These are phyloP conservation scores for Crithidia mellificae DNA, from an alignment of 208 protist genomes.

Conservation along the genomic window DNA sequence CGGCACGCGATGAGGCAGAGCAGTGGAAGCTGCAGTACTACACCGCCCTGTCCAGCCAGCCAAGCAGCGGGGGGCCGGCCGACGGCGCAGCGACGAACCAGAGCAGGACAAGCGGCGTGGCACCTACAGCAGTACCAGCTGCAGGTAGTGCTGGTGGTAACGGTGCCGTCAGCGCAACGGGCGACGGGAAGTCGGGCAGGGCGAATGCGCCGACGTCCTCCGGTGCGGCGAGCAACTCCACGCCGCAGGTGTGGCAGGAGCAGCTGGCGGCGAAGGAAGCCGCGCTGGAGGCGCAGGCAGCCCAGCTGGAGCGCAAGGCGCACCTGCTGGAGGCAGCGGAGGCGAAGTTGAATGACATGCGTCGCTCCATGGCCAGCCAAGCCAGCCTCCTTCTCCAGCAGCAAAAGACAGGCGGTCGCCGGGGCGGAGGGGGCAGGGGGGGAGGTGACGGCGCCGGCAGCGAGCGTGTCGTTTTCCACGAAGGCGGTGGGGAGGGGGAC, in stretches of 20 bases:
- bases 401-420: too few relatives aligned
- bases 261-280: conserved; percentile 25
- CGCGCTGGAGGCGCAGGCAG: conserved; percentile 19
- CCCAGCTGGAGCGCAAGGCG: conserved; percentile 40
- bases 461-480: conserved; percentile 1
- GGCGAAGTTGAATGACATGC: conserved; percentile 58
- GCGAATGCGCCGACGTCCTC: too few relatives aligned
- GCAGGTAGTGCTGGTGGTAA: neutral
- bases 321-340: conserved; percentile 51
- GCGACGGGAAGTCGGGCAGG: too few relatives aligned
- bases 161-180: neutral
- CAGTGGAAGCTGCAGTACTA: conserved; percentile 50
- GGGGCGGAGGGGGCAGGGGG: neutral
- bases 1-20: conserved; percentile 53
- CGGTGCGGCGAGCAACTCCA: too few relatives aligned
- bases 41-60: conserved; percentile 4
- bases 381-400: conserved; percentile 54
- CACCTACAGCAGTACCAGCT: neutral
- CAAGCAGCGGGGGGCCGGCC: neutral
- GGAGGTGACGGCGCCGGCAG: conserved; percentile 2
- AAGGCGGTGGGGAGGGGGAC: neutral
- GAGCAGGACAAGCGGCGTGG: neutral
- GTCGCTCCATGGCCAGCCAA: conserved; percentile 60
- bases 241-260: conserved; percentile 18
- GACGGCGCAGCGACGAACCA: neutral